These are phyloP conservation scores for Periconia digitata DNA, from an alignment of 2,329 filamentous ascomycete genomes.

Conservation along the genomic window DNA sequence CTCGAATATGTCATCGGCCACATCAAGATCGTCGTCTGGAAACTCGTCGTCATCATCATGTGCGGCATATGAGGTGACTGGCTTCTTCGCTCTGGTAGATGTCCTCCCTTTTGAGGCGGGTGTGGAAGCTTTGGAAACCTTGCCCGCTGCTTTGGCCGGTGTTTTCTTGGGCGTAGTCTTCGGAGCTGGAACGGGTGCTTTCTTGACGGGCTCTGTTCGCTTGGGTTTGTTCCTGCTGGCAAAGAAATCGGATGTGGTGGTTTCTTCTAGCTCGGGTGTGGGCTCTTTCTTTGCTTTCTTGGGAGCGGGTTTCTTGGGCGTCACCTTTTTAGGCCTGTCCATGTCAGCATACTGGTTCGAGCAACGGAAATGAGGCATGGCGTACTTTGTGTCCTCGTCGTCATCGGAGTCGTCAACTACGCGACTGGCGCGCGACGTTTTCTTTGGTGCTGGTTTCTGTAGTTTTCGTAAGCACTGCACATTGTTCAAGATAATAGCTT, in stretches of 20 bases:
- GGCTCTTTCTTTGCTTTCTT: slow-evolving; percentile 59
- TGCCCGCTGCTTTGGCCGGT: slow-evolving; percentile 35
- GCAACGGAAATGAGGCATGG: slow-evolving; percentile 1
- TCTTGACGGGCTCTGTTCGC: slow-evolving; percentile 49
- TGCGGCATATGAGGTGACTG: slow-evolving; percentile 46
- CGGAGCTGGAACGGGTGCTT: slow-evolving; percentile 25
- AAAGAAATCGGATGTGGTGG: slow-evolving; percentile 66
- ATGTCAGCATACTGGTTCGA: slow-evolving; percentile 22
- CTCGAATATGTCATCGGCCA: slow-evolving; percentile 81
- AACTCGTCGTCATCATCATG: slow-evolving; percentile 61
- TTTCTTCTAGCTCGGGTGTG: slow-evolving; percentile 56
- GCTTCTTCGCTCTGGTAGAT: slow-evolving; percentile 46
- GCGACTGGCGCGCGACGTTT: slow-evolving; percentile 41
- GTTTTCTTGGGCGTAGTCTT: slow-evolving; percentile 44
- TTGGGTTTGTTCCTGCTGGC: slow-evolving; percentile 59
- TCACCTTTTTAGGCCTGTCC: slow-evolving; percentile 43
- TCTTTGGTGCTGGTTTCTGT: slow-evolving; percentile 45
- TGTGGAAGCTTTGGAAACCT: slow-evolving; percentile 35
- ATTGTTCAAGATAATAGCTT: not conserved
- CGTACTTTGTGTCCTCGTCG: slow-evolving; percentile 55
- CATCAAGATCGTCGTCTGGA: slow-evolving; percentile 51
- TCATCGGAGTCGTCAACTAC: slow-evolving; percentile 74
- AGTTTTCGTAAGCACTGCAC: slow-evolving; percentile 3
- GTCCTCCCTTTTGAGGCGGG: slow-evolving; percentile 38
- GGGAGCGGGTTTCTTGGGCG: slow-evolving; percentile 58